Base-by-base conservation (phyloP, 495 filamentous ascomycete genomes). In the Lophiostoma macrostomum region DNA sequence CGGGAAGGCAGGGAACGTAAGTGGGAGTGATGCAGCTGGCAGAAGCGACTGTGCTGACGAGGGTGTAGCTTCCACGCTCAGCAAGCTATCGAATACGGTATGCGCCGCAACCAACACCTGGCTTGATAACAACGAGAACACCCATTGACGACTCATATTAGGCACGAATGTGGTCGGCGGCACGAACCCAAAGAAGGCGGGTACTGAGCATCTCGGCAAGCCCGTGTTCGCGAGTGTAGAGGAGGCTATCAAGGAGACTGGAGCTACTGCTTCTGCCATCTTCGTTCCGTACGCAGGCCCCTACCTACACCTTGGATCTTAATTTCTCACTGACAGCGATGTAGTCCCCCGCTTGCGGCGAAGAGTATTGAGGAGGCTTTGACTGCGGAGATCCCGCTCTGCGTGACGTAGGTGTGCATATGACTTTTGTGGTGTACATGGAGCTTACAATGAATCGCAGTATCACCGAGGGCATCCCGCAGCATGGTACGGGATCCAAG, bases 151-250 rank as follows among this genome's bases (percentile, higher is more conserved):
- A 43, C 5, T 30, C 49, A 49, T 39, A 49, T 54, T 67, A 94
- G 91, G 91, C 62, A 97, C 93, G 47, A 91, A 95, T 67, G 89
- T 99, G 63, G 90, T 99, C 58, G 93, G 93, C 69, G 93, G 93
- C 66, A 96, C 90, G 68, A 97, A 96, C 75, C 93, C 93, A 65
- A 97, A 95, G 81, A 99, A 99, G 76, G 93, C 93, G 60, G 93
- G 93, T 62, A 74, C 80, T 46, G 80, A 75, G 61, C 93, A 99
- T 76, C 82, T 99, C 46, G 91, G 85, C 68, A 85, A 84, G 53
- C 93, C 93, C 14, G 94, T 99, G 59, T 99, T 97, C 73, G 87
- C 79, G 47, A 93, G 80, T 58, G 94, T 99, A 50, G 69, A 70
- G 50, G 91, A 97, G 49, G 93, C 91, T 51, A 80, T 95, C 53